These are phyloP conservation scores for Neurospora sp. DNA, from an alignment of 495 filamentous ascomycete genomes.

Conservation along the genomic window DNA sequence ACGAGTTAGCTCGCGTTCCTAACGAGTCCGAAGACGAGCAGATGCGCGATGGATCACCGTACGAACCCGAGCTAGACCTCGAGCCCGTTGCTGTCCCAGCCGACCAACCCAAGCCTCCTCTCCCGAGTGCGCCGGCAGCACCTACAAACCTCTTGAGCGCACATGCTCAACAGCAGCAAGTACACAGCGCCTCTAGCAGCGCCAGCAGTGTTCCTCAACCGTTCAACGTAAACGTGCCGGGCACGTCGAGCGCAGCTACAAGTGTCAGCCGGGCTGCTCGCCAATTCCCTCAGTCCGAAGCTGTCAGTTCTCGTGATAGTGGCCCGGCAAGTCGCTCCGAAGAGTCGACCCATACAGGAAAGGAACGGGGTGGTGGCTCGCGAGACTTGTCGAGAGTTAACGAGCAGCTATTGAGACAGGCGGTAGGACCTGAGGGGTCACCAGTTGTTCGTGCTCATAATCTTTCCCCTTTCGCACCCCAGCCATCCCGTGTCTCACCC, in stretches of 20 bases:
- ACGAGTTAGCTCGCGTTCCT: slow-evolving; percentile 29
- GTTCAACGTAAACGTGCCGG: slow-evolving; percentile 4
- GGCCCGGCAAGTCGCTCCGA: slow-evolving; percentile 29
- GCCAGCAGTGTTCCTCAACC: slow-evolving; percentile 3
- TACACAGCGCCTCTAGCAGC: slow-evolving; percentile 2
- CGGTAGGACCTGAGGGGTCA: slow-evolving; percentile 18
- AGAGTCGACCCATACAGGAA: slow-evolving; percentile 31
- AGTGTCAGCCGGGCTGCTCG: slow-evolving; percentile 5
- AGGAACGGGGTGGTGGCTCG: slow-evolving; percentile 23
- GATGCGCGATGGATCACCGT: slow-evolving; percentile 26
- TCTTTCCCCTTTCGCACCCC: slow-evolving; percentile 67
- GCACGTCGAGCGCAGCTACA: slow-evolving; percentile 6
- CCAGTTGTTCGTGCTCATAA: slow-evolving; percentile 36
- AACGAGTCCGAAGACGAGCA: slow-evolving; percentile 35
- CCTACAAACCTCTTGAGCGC: slow-evolving; percentile 2
- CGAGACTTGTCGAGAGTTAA: slow-evolving; percentile 23
- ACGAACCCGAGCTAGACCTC: slow-evolving; percentile 21
- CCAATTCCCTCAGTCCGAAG: slow-evolving; percentile 5
- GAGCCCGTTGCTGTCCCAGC: slow-evolving; percentile 7
- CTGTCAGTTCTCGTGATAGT: slow-evolving; percentile 26
- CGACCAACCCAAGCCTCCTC: neutral
- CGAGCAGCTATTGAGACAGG: slow-evolving; percentile 24
- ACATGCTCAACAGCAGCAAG: slow-evolving; percentile 4
- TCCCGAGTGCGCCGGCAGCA: slow-evolving; percentile 4
- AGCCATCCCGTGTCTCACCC: slow-evolving; percentile 72